Evolutionary conservation across 1,284 basidiomycete genomes (phyloP), one percentile per base, ranked within the genome.

Genomic region (Naganishia sp.): DNA sequence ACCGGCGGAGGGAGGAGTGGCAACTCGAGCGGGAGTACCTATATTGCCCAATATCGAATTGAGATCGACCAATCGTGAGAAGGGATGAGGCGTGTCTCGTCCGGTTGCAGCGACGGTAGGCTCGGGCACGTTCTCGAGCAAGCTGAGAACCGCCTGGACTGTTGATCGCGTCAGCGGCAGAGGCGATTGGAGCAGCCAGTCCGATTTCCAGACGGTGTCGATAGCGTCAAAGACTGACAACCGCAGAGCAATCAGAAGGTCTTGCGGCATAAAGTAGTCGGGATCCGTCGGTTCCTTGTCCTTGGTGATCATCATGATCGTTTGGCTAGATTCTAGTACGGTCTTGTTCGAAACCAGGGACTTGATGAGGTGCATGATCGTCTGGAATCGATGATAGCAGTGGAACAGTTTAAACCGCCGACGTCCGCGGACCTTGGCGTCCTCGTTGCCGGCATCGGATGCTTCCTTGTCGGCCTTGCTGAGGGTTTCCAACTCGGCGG

Each of bases 241-340:
- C 49, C 96, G 88, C 71, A 96, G 82, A 69, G 85, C 86, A 68
- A 98, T 87, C 57, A 99, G 83, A 78, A 96, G 90, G 73, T 90
- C 88, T 75, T 89, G 87, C 0, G 92, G 86, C 73, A 94, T 88
- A 71, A 95, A 96, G 76, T 88, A 90, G 48, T 66, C 86, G 5
- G 82, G 78, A 69, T 91, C 88, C 0, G 85, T 87, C 39, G 89
- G 87, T 73, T 86, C 85, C 78, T 89, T 90, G 78, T 90, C 90
- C 33, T 63, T 66, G 23, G 63, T 57, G 28, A 56, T 54, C 45
- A 61, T 46, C 43, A 66, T 79, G 23, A 92, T 83, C 0, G 93
- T 95, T 77, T 98, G 94, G 1, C 87, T 83, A 13, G 91, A 90
- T 68, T 97, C 94, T 65, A 93, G 84, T 28, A 96, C 82, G 15